phyloP scores from a whole-genome alignment of 2,329 filamentous ascomycete species.

The Clonostachys rosea region DNA sequence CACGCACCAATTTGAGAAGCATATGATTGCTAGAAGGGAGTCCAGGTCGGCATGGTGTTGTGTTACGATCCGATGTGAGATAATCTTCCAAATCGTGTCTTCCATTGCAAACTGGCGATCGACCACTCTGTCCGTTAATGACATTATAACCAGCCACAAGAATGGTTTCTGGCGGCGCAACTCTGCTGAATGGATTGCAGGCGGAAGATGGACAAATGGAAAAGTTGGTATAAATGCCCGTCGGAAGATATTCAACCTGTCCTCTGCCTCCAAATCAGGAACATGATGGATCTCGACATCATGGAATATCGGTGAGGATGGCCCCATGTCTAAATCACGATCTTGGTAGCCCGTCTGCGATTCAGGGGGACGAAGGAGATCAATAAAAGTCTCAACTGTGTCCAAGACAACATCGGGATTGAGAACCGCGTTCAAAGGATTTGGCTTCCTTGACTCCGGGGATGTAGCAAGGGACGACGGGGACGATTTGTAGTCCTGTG shows the following conservation, averaged over 20 bases:
- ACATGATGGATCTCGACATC: constrained; percentile 5
- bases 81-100: constrained; percentile 12
- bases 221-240: constrained; percentile 9
- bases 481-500: no score
- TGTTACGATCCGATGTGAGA: constrained; percentile 13
- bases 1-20: constrained; percentile 17
- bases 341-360: no score
- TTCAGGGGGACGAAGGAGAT: no score
- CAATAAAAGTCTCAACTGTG: no score
- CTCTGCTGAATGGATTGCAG: constrained; percentile 7
- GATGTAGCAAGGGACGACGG: no score
- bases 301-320: not conserved
- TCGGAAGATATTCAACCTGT: constrained; percentile 7
- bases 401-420: no score
- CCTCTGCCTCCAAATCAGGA: constrained; percentile 2
- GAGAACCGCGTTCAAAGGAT: no score
- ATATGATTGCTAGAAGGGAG: constrained; percentile 17
- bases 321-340: no score
- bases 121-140: constrained; percentile 12
- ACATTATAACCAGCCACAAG: constrained; percentile 30
- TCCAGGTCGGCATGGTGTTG: constrained; percentile 17
- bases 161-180: constrained; percentile 25
- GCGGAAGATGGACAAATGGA: constrained; percentile 17
- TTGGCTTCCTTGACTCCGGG: no score
- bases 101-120: constrained; percentile 15